Conservation (phyloP, 345 rosid genomes). For the Moringa oleifera region DNA sequence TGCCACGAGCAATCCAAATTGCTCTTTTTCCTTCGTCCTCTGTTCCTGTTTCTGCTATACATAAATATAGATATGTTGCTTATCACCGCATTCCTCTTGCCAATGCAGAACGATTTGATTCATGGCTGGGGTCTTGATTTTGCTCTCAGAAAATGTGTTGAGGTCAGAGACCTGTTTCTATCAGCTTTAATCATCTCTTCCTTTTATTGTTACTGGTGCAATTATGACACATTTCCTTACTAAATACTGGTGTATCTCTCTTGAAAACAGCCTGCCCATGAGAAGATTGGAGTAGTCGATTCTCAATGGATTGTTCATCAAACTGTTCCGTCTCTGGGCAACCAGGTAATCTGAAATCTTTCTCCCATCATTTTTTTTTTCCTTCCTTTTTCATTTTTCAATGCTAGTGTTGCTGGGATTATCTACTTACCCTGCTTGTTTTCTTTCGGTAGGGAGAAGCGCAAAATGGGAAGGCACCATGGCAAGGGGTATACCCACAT, state of each 20-base stretch:
- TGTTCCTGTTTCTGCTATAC: not conserved
- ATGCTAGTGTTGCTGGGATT: not conserved
- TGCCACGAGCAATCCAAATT: constrained; percentile 12
- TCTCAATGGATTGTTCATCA: constrained; percentile 97
- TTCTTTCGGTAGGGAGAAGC: constrained; percentile 52
- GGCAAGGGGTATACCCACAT: constrained; percentile 73
- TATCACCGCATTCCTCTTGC: constrained; percentile 9
- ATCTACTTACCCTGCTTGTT: not conserved
- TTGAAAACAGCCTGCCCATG: constrained; percentile 80
- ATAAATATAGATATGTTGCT: not conserved
- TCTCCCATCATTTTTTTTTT: not conserved
- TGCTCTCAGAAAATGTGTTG: constrained; percentile 83
- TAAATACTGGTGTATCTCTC: not conserved
- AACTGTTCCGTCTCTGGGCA: constrained; percentile 81
- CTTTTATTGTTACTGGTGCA: not conserved
- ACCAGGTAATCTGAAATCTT: constrained; percentile 51
- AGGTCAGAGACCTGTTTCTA: constrained; percentile 37
- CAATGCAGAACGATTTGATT: constrained; percentile 86
- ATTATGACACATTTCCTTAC: too few species aligned
- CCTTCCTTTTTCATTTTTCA: not conserved
- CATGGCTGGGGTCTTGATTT: constrained; percentile 99
- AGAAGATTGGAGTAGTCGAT: constrained; percentile 98
- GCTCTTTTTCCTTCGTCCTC: not conserved
- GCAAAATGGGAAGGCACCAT: constrained; percentile 62
- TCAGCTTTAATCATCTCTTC: not conserved